A percentile compares a stretch with the other conserved stretches of the same genome.
Evolutionary conservation across 2,329 filamentous ascomycete species (phyloP).

Genomic region (Xylariales sp.): DNA sequence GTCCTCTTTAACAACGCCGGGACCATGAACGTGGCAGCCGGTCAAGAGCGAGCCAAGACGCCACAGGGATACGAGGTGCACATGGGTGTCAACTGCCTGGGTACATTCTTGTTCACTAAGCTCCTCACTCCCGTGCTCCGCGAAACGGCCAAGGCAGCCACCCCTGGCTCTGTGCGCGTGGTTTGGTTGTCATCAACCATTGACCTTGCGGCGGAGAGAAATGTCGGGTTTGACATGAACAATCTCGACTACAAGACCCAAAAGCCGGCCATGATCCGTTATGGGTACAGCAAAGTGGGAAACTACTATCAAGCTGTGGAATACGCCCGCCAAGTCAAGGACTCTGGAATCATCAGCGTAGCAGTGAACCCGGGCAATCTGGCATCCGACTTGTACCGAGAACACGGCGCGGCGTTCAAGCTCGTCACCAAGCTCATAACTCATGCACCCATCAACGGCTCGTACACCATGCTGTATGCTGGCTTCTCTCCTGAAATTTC

Average conservation of each 20-base stretch:
- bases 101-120: background rate
- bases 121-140: background rate
- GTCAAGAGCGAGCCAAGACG: too few species aligned
- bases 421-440: background rate
- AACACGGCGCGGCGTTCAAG: background rate
- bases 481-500: conserved; percentile 3
- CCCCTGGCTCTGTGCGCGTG: background rate
- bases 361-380: conserved; percentile 3
- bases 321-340: background rate
- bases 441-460: conserved; percentile 1
- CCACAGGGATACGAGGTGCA: conserved; percentile 1
- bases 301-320: background rate
- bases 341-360: background rate
- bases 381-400: background rate
- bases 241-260: too few species aligned
- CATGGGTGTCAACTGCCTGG: background rate
- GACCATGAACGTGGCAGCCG: conserved; percentile 34
- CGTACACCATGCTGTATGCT: conserved; percentile 4
- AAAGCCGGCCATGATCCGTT: background rate
- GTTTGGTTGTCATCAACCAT: background rate
- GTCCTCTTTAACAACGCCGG: conserved; percentile 35
- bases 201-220: background rate
- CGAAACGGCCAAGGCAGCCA: background rate
- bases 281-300: background rate
- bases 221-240: background rate